These are phyloP conservation scores for Rhodotorula sphaerocarpa DNA, from an alignment of 768 basidiomycete species.

Conservation along the genomic window DNA sequence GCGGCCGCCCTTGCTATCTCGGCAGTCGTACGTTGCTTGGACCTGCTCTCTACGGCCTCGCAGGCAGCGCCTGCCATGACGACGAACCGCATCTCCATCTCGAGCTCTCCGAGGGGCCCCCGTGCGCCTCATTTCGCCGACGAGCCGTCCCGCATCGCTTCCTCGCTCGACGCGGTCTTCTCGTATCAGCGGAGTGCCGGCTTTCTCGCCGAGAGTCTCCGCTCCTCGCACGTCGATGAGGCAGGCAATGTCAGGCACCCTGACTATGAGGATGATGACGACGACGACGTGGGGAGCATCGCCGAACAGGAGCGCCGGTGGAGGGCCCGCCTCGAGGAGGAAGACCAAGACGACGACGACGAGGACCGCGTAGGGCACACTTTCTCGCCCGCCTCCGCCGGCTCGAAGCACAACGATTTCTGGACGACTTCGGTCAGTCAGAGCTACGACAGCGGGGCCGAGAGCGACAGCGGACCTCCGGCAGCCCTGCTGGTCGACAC, in stretches of 20 bases:
- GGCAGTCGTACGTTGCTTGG: no score
- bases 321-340: no score
- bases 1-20: no score
- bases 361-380: no score
- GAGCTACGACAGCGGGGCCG: no score
- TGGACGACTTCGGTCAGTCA: no score
- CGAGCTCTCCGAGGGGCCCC: neutral
- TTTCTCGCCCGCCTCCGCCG: no score
- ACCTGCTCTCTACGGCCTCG: neutral
- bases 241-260: neutral
- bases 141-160: neutral
- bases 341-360: no score
- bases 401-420: no score
- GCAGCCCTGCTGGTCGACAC: neutral
- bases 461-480: neutral
- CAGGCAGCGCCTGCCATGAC: no score
- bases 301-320: no score
- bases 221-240: no score
- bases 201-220: constrained; percentile 37
- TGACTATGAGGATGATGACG: neutral
- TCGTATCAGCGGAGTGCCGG: constrained; percentile 32
- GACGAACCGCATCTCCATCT: neutral
- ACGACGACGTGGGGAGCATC: neutral
- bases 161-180: constrained; percentile 34
- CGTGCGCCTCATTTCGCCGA: neutral